Evolutionary conservation across 805 yeast species (phyloP), one percentile per base, ranked within the genome.

Genomic region (Cyberlindnera galapagoensis): DNA sequence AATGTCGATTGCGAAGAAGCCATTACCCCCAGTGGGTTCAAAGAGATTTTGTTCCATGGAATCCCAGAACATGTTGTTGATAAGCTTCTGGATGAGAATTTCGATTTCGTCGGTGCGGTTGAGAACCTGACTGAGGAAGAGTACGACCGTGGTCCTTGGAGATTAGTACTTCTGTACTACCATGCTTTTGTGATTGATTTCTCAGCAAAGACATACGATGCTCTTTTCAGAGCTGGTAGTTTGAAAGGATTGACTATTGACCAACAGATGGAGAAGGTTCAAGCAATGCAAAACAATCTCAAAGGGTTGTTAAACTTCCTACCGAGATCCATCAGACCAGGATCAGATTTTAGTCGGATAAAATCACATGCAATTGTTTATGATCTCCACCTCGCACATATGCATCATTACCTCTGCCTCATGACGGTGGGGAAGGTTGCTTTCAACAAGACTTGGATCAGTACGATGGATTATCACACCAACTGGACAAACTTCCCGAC

Each of bases 1-100:
- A 59, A 60, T 40, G 62, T 56, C 29, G 40, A 40, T 7, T 75
- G 71, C 42, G 49, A 46, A 3, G 43, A 50, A 4, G 44, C 44
- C 5, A 37, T 46, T n/a, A 22, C 38, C 7, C 27, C 38, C 5
- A 26, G 31, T 7, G 36, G 32, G 18, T 24, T 34, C 26, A 36
- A 31, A 9, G 43, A 37, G 8, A 34, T 45, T 6, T 6, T 41
- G 12, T 38, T 38, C 23, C 12, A 29, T 18, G 40, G 25, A 3
- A 16, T 31, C 2, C 28, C 33, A 7, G 15, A 18, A n/a, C 18
- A 21, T 12, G 8, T 22, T 7, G 35, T 33, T 7, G 27, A 17
- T 6, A 21, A 30, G 23, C n/a, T 39, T 13, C 33, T 30, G 21
- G 36, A 35, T 16, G 29, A 24, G 7, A 14, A 39, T 16, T 35